These are phyloP conservation scores for Solanum aculeatissimum DNA, from an alignment of 305 asterid genomes.

Conservation along the genomic window DNA sequence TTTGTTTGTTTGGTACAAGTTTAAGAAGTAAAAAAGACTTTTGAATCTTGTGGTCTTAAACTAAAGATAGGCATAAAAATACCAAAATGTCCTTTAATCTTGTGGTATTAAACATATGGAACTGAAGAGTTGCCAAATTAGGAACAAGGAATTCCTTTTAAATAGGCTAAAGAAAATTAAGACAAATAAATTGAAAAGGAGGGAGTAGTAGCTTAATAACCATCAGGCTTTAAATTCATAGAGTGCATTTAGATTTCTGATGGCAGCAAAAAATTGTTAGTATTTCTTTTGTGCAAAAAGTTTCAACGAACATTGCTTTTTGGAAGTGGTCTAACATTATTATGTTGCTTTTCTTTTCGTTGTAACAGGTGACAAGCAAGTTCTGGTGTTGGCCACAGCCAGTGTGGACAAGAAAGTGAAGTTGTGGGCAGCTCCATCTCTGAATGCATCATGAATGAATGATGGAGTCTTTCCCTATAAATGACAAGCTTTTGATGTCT, in stretches of 20 bases:
- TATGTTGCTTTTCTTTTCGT: background rate
- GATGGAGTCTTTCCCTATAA: background rate
- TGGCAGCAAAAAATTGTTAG: background rate
- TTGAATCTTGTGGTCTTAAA: background rate
- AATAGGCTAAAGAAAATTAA: background rate
- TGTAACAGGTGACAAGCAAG: constrained; percentile 43
- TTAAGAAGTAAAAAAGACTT: background rate
- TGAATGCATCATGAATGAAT: constrained; percentile 7
- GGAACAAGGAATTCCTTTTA: background rate
- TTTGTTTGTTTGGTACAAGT: background rate
- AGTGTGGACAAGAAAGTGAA: constrained; percentile 92
- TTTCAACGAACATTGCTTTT: background rate
- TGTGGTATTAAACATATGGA: background rate
- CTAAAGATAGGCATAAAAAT: background rate
- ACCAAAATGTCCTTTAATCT: background rate
- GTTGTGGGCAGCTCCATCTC: constrained; percentile 78
- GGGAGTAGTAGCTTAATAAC: background rate
- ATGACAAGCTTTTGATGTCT: background rate
- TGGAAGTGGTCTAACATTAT: background rate
- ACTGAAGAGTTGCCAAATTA: background rate
- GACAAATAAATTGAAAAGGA: background rate
- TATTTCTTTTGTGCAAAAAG: background rate
- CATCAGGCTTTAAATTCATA: background rate
- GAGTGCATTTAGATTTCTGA: background rate
- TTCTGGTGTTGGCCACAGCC: constrained; percentile 61